Base-by-base conservation (phyloP, 2,329 filamentous ascomycete species). In the Monilinia fructicola region DNA sequence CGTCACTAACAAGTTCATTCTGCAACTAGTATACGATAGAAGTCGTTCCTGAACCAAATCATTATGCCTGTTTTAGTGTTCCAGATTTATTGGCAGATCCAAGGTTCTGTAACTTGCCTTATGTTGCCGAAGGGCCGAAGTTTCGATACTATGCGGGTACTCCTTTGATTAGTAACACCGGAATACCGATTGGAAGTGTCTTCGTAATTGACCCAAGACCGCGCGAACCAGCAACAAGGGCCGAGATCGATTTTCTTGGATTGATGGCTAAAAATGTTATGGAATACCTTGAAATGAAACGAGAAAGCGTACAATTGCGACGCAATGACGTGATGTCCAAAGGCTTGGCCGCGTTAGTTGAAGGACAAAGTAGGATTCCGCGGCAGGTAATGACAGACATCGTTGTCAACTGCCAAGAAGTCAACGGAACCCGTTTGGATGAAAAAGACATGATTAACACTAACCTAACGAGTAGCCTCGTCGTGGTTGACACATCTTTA, bases 211-310 rank as follows among this genome's bases (percentile, higher is more conserved):
- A 88, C 69, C 81, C 83, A 38, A 78, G 78, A 18, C 82, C 84
- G 0, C 82, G 84, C 23, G 71, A 81, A 48, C 83, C 81, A 0
- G 46, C 55, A 10, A 77, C 78, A 10, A 69, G 76, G 0, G 78
- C 79, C 18, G 81, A 85, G 54, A 69, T 82, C 2, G 78, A 80
- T 23, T 86, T 85, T 58, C 78, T 89, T 73, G 82, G 83, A 59
- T 82, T 84, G 40, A 79, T 88, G 74, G 78, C 82, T 1, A 77
- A 77, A 35, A 81, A 84, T 4, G 79, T 85, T 6, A 85, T 87
- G 77, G 80, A 85, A 35, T 85, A 88, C 66, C 74, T 90, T 21
- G 85, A 86, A 75, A 84, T 80, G 80, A 83, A 78, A 60, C 80
- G 80, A 71, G 82, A 77, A 69, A 80, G 74, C 64, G 83, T 80